Evolutionary conservation across 192 early-diverging fungal genomes (phyloP).

Genomic region (Podila verticillata): DNA sequence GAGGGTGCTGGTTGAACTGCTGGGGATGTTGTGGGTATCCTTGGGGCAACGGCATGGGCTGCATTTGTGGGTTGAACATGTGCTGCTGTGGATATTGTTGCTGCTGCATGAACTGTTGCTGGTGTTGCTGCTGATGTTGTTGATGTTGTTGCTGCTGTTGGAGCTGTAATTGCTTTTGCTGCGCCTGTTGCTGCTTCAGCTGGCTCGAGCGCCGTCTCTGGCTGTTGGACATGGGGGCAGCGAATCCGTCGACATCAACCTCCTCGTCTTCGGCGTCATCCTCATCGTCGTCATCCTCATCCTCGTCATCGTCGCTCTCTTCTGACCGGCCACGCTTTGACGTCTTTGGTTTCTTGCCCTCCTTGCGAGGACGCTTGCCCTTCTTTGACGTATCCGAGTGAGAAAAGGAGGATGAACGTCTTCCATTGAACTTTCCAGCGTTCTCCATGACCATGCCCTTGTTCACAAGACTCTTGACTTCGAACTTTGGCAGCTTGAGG

Average conservation of each 20-base stretch:
- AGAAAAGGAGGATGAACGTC: slow-evolving; percentile 18
- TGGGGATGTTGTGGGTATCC: slow-evolving; percentile 10
- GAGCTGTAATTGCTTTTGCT: slow-evolving; percentile 9
- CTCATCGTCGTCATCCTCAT: slow-evolving; percentile 29
- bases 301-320: slow-evolving; percentile 21
- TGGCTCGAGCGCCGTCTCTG: slow-evolving; percentile 35
- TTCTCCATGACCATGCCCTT: slow-evolving; percentile 6
- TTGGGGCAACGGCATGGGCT: background rate
- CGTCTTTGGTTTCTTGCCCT: slow-evolving; percentile 21
- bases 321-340: slow-evolving; percentile 16
- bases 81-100: slow-evolving; percentile 11
- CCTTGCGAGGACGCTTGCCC: slow-evolving; percentile 15
- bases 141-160: slow-evolving; percentile 18
- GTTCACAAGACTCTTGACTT: slow-evolving; percentile 25
- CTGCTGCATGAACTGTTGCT: slow-evolving; percentile 12
- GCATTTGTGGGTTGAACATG: background rate
- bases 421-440: slow-evolving; percentile 33
- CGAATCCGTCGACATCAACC: slow-evolving; percentile 40
- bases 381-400: slow-evolving; percentile 14
- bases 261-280: slow-evolving; percentile 37
- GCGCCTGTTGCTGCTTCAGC: slow-evolving; percentile 8
- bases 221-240: slow-evolving; percentile 27
- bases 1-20: slow-evolving; percentile 1
- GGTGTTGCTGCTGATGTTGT: slow-evolving; percentile 17
- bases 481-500: slow-evolving; percentile 32